These are phyloP conservation scores for Euptelea pleiosperma DNA, from an alignment of 164 flowering plant species.

Conservation along the genomic window DNA sequence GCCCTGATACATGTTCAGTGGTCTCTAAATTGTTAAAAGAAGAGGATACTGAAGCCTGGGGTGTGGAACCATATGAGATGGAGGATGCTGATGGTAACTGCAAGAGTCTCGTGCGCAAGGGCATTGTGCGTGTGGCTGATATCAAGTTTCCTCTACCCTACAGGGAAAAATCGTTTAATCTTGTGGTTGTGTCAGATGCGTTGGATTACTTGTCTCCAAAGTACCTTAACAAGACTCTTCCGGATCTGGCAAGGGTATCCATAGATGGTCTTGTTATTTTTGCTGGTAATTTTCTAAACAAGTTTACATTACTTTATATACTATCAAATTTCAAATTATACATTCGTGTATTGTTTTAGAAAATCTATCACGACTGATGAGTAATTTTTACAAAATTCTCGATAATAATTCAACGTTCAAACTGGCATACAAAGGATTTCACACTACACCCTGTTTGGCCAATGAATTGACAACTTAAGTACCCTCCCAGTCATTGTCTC, in stretches of 20 bases:
- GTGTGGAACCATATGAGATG: conserved; percentile 87
- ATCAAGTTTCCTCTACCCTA: conserved; percentile 93
- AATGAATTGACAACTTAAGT: no score
- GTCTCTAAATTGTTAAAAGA: conserved; percentile 72
- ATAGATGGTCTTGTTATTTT: conserved; percentile 76
- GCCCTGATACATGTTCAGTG: conserved; percentile 87
- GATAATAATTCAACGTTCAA: no score
- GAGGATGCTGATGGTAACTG: conserved; percentile 77
- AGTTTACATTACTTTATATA: background rate
- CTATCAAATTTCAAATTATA: no score
- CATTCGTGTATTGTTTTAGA: no score
- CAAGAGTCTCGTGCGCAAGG: conserved; percentile 69
- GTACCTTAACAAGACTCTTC: conserved; percentile 84
- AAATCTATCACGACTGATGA: no score
- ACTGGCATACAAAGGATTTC: no score
- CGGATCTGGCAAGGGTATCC: conserved; percentile 78
- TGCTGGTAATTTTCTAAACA: conserved; percentile 49
- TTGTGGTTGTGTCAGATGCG: conserved; percentile 85
- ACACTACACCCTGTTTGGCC: no score
- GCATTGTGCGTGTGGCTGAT: conserved; percentile 88
- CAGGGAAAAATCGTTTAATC: conserved; percentile 70
- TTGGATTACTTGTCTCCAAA: conserved; percentile 90
- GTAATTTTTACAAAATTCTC: no score
- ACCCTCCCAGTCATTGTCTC: no score
- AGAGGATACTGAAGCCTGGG: conserved; percentile 91